Evolutionary conservation across 2,329 filamentous ascomycete genomes (phyloP).

Genomic region (Diplodia mutila): DNA sequence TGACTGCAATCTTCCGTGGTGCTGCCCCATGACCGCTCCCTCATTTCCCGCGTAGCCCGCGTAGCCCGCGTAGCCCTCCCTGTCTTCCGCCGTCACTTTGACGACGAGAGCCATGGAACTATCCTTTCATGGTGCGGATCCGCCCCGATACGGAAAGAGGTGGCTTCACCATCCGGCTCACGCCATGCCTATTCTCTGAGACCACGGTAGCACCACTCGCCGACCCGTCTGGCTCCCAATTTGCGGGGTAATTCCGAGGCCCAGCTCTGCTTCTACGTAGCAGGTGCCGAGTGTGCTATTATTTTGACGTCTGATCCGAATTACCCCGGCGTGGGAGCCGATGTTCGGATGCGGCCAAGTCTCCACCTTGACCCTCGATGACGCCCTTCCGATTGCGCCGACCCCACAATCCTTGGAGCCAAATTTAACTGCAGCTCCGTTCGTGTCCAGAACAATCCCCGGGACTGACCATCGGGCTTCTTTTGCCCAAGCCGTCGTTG

Average conservation of each 20-base stretch:
- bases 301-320: constrained; percentile 9
- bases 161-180: not conserved
- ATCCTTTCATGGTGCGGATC: not conserved
- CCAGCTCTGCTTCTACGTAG: not conserved
- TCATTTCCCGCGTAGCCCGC: not conserved
- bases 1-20: constrained; percentile 17
- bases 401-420: constrained; percentile 18
- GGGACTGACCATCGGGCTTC: too few relatives aligned
- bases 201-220: constrained; percentile 12
- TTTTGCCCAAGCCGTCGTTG: too few relatives aligned
- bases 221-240: not conserved
- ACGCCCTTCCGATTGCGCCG: constrained; percentile 2
- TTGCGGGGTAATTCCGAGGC: constrained; percentile 1
- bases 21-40: constrained; percentile 3
- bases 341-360: constrained; percentile 18
- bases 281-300: not conserved
- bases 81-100: constrained; percentile 10
- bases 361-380: constrained; percentile 15
- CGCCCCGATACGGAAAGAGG: not conserved
- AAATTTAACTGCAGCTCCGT: constrained; percentile 11
- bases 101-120: constrained; percentile 11
- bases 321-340: not conserved
- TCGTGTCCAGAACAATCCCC: too few relatives aligned
- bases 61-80: not conserved
- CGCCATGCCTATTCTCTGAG: not conserved